Evolutionary conservation across 176 grass and related monocot genomes (phyloP).

Genomic region (maize (Zea mays)): Zm-B73-REFERENCE-NAM-5.0 NC_050098.1:204269001-204269500

Average conservation of each 20-base stretch:
- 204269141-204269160: conserved; percentile 1
- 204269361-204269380: conserved; percentile 35
- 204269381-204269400: conserved; percentile 33
- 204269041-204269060: conserved; percentile 95
- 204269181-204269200: conserved; percentile 16
- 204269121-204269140: conserved; percentile 29
- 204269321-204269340: conserved; percentile 81
- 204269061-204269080: conserved; percentile 93
- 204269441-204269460: conserved; percentile 33
- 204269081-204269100: conserved; percentile 56
- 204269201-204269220: conserved; percentile 12
- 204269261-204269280: conserved; percentile 41
- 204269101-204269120: conserved; percentile 33
- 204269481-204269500: conserved; percentile 45
- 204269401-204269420: conserved; percentile 37
- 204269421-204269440: conserved; percentile 36
- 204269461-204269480: conserved; percentile 65
- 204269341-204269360: conserved; percentile 38
- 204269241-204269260: conserved; percentile 25
- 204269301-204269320: conserved; percentile 78
- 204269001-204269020: conserved; percentile 83
- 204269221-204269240: conserved; percentile 23
- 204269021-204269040: conserved; percentile 95
- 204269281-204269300: conserved; percentile 95
- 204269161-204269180: conserved; percentile 10